phyloP scores from a whole-genome alignment of 352 stramenopile genomes.

The Pythium aristosporum region DNA sequence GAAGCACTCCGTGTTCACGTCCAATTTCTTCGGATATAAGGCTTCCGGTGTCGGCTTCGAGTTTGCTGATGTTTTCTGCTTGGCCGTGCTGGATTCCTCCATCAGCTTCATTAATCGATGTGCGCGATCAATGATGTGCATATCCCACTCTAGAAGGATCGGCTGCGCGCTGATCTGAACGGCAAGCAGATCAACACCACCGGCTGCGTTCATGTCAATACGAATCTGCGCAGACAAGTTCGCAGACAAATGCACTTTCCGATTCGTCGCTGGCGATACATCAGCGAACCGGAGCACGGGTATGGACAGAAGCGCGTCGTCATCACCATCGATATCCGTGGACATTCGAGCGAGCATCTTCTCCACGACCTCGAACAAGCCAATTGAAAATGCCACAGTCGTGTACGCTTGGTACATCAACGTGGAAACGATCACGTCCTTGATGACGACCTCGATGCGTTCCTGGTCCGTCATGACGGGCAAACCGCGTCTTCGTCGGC shows the following conservation, averaged over 20 bases:
- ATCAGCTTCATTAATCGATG: slow-evolving; percentile 72
- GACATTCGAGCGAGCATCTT: slow-evolving; percentile 79
- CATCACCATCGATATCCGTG: slow-evolving; percentile 60
- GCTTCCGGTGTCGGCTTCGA: neutral
- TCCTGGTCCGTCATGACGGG: slow-evolving; percentile 67
- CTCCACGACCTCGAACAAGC: slow-evolving; percentile 64
- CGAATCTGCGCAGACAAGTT: slow-evolving; percentile 71
- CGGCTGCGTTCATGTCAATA: slow-evolving; percentile 50
- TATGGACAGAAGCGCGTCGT: slow-evolving; percentile 57
- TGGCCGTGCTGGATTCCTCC: slow-evolving; percentile 46
- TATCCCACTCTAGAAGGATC: slow-evolving; percentile 83
- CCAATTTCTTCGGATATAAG: slow-evolving; percentile 50
- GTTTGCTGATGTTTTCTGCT: slow-evolving; percentile 27
- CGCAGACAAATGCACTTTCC: slow-evolving; percentile 61
- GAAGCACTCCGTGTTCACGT: slow-evolving; percentile 72
- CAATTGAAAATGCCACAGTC: slow-evolving; percentile 52
- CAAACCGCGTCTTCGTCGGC: slow-evolving; percentile 26
- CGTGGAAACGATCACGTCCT: slow-evolving; percentile 68
- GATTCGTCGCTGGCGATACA: slow-evolving; percentile 50
- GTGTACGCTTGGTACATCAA: slow-evolving; percentile 58
- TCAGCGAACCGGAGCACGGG: slow-evolving; percentile 63
- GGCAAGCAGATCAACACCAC: slow-evolving; percentile 39
- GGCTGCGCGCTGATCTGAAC: slow-evolving; percentile 75
- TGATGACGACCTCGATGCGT: slow-evolving; percentile 60
- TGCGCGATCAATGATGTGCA: slow-evolving; percentile 81